Evolutionary conservation across 257 asterid genomes (phyloP).

Genomic region (Solanum arcanum): DNA sequence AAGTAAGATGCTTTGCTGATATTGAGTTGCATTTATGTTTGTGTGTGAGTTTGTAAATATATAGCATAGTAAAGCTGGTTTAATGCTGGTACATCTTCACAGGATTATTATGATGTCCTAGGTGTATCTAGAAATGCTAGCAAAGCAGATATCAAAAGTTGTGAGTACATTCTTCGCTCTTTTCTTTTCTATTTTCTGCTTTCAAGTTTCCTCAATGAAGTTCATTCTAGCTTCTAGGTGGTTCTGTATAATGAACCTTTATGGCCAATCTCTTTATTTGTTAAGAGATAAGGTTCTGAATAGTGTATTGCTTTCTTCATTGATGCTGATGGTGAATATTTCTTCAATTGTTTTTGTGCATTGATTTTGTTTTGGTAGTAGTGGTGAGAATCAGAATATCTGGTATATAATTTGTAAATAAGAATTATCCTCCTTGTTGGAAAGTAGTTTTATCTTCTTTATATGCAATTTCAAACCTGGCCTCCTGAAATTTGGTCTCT

Average conservation of each 20-base stretch:
- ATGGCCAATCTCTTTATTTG: not conserved
- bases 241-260: not conserved
- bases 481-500: not conserved
- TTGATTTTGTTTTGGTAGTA: not conserved
- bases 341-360: not conserved
- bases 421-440: not conserved
- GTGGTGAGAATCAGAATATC: not conserved
- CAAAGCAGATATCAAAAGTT: constrained; percentile 90
- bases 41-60: not conserved
- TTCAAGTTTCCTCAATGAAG: not conserved
- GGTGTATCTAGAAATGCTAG: constrained; percentile 82
- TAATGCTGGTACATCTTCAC: not conserved
- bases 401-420: not conserved
- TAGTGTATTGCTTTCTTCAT: not conserved
- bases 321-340: not conserved
- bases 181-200: not conserved
- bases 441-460: not conserved
- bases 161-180: constrained; percentile 30
- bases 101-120: constrained; percentile 89
- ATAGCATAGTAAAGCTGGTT: not conserved
- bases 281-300: not conserved
- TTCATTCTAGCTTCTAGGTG: not conserved
- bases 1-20: constrained; percentile 31
- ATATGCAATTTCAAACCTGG: not conserved
- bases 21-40: not conserved